Evolutionary conservation across 139 green algal species (phyloP).

Genomic region (Pseudopediastrum boryanum): DNA sequence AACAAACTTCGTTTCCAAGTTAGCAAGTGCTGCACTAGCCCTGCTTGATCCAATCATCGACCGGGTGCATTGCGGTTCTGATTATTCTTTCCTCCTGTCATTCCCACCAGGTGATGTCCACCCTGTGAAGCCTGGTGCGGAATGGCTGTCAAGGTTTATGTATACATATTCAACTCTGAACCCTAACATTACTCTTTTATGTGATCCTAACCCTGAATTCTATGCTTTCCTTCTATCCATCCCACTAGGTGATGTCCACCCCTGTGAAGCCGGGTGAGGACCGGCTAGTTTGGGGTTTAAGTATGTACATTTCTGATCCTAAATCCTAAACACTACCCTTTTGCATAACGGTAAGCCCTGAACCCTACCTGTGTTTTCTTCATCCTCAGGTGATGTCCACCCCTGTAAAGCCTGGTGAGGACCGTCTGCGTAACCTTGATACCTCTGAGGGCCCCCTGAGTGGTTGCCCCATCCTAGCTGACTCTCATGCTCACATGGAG

Average conservation of each 20-base stretch:
- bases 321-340: neutral
- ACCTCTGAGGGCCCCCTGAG: slow-evolving; percentile 44
- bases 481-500: slow-evolving; percentile 20
- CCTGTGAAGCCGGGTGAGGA: neutral
- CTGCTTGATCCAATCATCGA: too few relatives aligned
- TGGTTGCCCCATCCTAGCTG: slow-evolving; percentile 51
- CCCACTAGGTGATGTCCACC: neutral
- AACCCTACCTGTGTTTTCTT: neutral
- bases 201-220: neutral
- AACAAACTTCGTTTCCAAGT: too few relatives aligned
- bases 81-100: too few relatives aligned
- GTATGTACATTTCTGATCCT: neutral
- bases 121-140: too few relatives aligned
- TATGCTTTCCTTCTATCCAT: neutral
- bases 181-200: too few relatives aligned
- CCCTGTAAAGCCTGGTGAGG: slow-evolving; percentile 84
- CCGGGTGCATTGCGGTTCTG: too few relatives aligned
- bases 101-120: too few relatives aligned
- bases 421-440: slow-evolving; percentile 81
- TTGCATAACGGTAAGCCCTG: neutral
- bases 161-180: too few relatives aligned
- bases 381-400: slow-evolving; percentile 64
- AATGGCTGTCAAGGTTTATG: too few relatives aligned
- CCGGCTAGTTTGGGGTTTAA: neutral
- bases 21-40: too few relatives aligned